Base-by-base conservation (phyloP, 192 early-diverging fungal genomes). In the Backusella tarrabulga region DNA sequence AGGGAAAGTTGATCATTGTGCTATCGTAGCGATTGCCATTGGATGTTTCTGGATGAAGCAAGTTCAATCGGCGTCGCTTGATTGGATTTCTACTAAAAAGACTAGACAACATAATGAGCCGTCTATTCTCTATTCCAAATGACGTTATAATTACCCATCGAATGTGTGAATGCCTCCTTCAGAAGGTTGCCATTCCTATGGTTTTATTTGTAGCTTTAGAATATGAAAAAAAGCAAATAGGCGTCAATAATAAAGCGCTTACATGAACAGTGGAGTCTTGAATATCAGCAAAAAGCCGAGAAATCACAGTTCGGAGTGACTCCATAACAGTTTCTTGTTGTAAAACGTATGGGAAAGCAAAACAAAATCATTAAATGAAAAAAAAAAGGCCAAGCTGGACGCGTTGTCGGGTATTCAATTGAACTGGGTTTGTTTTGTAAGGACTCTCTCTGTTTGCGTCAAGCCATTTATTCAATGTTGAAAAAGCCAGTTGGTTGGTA, bases 221-320 rank as follows among this genome's bases (percentile, higher is more conserved):
- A 73, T 6, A n/a, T 73, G 19, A 29, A 29, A 32, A 14, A 67
- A 9, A 34, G 11, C 14, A 42, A 7, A 38, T 40, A 29, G 36
- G 21, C 8, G 40, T 32, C 23, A 21, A 34, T 12, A 21, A 9
- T 38, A 36, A 17, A 11, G 6, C 19, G 23, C 17, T 75, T 79
- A 79, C 78, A 15, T 46, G 40, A 17, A n/a, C 56, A 34, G 63
- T 52, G 1, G 60, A 44, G 56, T 79, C 78, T 35, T 79, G 73
- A 42, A 68, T 75, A 70, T 79, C 78, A 52, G 67, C 73, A 69
- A 79, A 79, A n/a, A 79, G 32, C 23, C 78, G 78, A 75, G 78
- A 50, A 75, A 79, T 75, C 23, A 79, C 78, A 75, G 42, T 75
- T 52, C 78, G 66, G n/a, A 79, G 50, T 19, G 73, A 74, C 32